Evolutionary conservation across 306 rosid genomes (phyloP), one percentile per base, ranked within the genome.

Genomic region (Notholithocarpus densiflorus): DNA sequence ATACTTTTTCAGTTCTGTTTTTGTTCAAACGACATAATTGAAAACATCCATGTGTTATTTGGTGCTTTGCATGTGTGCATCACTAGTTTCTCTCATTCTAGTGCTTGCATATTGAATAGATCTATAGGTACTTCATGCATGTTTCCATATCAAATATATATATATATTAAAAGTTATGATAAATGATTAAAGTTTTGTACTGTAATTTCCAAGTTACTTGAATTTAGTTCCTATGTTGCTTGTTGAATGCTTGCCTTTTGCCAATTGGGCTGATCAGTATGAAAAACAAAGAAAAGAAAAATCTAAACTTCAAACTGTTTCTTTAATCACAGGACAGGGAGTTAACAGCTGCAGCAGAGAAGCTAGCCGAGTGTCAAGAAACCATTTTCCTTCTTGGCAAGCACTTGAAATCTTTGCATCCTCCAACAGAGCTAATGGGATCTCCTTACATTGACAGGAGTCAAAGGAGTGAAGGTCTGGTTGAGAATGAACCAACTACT

Each of bases 301-400:
- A 20, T 74, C 76, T 53, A 62, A 79, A 45, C 73, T 34, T 54
- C 70, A 73, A 76, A 37, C 60, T 68, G 56, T 60, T 84, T 68
- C 7, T 81, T 75, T 81, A 37, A 77, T 82, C 24, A 55, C 91
- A 96, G 99, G 98, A 93, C 73, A 89, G 56, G 76, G 98, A 96
- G 66, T 84, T 96, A 84, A 75, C 92, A 52, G 90, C 95, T 11
- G 99, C 99, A 2, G 93, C 98, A 27, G 96, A 96, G 79, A 96
- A 96, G 89, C 91, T 93, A 74, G 97, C 98, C 0, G 99, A 93
- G 87, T 96, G 99, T 90, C 99, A 96, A 74, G 98, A 96, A 90
- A 96, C 97, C 78, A 96, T 96, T 79, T 88, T 83, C 86, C 96
- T 96, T 87, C 93, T 96, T 12, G 93, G 98, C 65, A 96, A 90